Evolutionary conservation across 352 stramenopile species (phyloP).

Genomic region (Phytopythium chamaehyphon): DNA sequence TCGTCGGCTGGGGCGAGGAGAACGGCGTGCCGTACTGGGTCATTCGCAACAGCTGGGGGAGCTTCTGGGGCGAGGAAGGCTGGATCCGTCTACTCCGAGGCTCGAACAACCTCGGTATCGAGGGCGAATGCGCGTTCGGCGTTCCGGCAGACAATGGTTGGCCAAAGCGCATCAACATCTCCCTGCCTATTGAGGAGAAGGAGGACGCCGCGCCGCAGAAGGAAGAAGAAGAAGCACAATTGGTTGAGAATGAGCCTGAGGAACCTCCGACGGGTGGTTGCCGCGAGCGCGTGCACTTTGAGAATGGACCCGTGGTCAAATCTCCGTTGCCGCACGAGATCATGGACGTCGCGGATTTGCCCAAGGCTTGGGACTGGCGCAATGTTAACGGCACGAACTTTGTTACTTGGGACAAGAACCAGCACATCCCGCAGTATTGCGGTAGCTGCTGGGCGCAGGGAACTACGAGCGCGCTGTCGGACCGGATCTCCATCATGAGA

Average conservation of each 20-base stretch:
- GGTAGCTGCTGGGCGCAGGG: constrained; percentile 92
- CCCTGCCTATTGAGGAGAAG: constrained; percentile 7
- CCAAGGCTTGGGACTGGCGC: constrained; percentile 93
- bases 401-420: constrained; percentile 98
- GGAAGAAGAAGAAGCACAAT: constrained; percentile 15
- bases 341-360: constrained; percentile 78
- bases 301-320: constrained; percentile 58
- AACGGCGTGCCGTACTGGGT: constrained; percentile 92
- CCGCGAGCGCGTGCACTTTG: constrained; percentile 61
- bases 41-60: constrained; percentile 93
- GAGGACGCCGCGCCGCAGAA: constrained; percentile 11
- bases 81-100: constrained; percentile 93
- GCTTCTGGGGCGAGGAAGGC: constrained; percentile 94
- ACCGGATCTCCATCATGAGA: constrained; percentile 89
- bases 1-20: constrained; percentile 94
- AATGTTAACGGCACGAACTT: constrained; percentile 93
- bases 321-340: constrained; percentile 74
- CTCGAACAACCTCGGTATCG: constrained; percentile 92
- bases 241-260: constrained; percentile 9
- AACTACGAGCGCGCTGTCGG: constrained; percentile 84
- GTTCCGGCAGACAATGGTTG: constrained; percentile 80
- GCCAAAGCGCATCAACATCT: constrained; percentile 42
- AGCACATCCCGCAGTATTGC: constrained; percentile 96
- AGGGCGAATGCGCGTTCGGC: constrained; percentile 91
- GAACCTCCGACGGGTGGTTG: constrained; percentile 33